Conservation (phyloP, 2,329 filamentous ascomycete genomes). For the Penicillium sp. region DNA sequence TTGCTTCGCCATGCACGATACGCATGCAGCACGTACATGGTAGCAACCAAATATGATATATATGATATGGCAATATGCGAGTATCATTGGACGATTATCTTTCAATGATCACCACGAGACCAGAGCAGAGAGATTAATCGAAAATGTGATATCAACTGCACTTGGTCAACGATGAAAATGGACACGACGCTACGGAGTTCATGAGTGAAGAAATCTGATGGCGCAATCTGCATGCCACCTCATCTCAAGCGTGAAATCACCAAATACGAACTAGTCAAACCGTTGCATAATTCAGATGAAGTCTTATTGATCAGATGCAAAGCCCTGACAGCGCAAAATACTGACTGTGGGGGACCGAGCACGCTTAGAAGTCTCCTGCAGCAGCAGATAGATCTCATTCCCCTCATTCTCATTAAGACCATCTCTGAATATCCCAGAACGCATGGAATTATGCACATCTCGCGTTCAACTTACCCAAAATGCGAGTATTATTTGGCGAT, state of each 20-base stretch:
- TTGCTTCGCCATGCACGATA: neutral
- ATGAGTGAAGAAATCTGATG: neutral
- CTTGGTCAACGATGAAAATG: neutral
- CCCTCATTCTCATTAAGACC: neutral
- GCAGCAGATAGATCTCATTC: neutral
- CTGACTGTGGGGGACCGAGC: neutral
- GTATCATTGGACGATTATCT: neutral
- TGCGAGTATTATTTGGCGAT: too few relatives aligned
- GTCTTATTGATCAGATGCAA: neutral
- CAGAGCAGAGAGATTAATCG: neutral
- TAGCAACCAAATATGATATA: neutral
- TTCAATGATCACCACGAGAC: neutral
- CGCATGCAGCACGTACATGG: neutral
- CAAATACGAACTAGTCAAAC: too few relatives aligned
- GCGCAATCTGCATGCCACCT: neutral
- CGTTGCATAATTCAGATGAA: neutral
- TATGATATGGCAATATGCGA: neutral
- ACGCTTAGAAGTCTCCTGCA: neutral
- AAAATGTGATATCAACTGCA: neutral
- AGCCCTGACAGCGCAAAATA: neutral
- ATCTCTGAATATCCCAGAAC: neutral
- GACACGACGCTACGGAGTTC: neutral
- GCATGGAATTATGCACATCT: too few relatives aligned
- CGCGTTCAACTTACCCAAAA: too few relatives aligned
- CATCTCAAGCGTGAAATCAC: too few relatives aligned